Conservation (phyloP, 2,329 filamentous ascomycete genomes). For the Nannizziopsis barbatae region DNA sequence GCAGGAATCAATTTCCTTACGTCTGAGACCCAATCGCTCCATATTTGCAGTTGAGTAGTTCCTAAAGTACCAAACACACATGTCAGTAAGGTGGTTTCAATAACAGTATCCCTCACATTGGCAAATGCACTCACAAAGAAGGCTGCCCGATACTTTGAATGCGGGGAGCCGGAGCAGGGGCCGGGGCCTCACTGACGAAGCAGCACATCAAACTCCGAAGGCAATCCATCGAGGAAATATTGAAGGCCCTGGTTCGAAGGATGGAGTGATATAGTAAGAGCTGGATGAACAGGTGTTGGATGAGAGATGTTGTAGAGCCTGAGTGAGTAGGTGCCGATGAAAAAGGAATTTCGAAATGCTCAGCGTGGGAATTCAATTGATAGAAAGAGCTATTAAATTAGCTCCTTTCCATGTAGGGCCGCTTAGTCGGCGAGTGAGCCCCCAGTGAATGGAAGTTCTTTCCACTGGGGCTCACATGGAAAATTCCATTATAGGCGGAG, state of each 20-base stretch:
- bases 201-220: background rate
- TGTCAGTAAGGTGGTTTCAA: background rate
- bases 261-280: no score
- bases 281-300: no score
- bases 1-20: background rate
- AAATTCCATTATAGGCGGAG: background rate
- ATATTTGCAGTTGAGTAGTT: background rate
- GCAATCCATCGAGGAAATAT: background rate
- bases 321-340: no score
- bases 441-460: background rate
- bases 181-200: no score
- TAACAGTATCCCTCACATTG: background rate
- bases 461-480: background rate
- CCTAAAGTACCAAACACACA: background rate
- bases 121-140: background rate
- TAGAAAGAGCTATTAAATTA: no score
- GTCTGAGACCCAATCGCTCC: background rate
- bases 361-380: no score
- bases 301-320: no score
- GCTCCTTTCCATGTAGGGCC: no score
- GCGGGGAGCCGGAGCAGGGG: background rate
- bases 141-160: background rate
- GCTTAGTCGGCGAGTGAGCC: no score
- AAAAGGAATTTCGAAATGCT: no score
- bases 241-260: no score